Evolutionary conservation across 129 eudicot genomes (phyloP).

Genomic region (Pittosporum tobira): DNA sequence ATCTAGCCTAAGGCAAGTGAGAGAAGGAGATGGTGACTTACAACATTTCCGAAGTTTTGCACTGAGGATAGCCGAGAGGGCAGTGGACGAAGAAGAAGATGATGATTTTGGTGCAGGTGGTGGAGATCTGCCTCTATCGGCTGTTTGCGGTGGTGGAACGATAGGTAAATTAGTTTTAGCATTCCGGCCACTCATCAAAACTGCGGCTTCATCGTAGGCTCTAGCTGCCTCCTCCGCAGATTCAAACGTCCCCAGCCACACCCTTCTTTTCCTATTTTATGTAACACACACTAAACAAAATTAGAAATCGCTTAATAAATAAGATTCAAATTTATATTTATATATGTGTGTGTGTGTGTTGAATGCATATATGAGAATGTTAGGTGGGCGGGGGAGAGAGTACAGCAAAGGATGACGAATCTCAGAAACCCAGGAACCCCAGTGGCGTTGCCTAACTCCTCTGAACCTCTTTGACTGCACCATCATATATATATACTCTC

Average conservation of each 20-base stretch:
- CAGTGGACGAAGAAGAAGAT: slow-evolving; percentile 9
- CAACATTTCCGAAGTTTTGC: slow-evolving; percentile 76
- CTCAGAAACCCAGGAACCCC: slow-evolving; percentile 99
- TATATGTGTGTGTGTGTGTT: background rate
- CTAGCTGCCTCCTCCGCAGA: slow-evolving; percentile 95
- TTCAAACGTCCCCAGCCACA: slow-evolving; percentile 92
- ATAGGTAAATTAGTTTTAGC: slow-evolving; percentile 83
- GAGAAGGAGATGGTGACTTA: slow-evolving; percentile 72
- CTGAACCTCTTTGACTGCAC: slow-evolving; percentile 85
- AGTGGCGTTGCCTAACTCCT: slow-evolving; percentile 98
- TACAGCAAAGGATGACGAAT: slow-evolving; percentile 95
- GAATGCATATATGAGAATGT: background rate
- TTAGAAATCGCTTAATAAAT: background rate
- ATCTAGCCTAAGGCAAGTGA: slow-evolving; percentile 86
- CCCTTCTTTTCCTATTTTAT: slow-evolving; percentile 67
- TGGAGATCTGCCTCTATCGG: background rate
- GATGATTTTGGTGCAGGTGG: slow-evolving; percentile 13
- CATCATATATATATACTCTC: slow-evolving; percentile 19
- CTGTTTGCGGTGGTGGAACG: slow-evolving; percentile 10
- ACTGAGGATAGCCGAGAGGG: slow-evolving; percentile 50
- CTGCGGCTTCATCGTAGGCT: slow-evolving; percentile 87
- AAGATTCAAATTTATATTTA: background rate
- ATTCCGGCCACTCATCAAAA: slow-evolving; percentile 80
- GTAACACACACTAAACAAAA: background rate
- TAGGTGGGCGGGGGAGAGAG: background rate